Evolutionary conservation across 2,329 filamentous ascomycete species (phyloP), one percentile per base, ranked within the genome.

Genomic region (Cryphonectria japonica): DNA sequence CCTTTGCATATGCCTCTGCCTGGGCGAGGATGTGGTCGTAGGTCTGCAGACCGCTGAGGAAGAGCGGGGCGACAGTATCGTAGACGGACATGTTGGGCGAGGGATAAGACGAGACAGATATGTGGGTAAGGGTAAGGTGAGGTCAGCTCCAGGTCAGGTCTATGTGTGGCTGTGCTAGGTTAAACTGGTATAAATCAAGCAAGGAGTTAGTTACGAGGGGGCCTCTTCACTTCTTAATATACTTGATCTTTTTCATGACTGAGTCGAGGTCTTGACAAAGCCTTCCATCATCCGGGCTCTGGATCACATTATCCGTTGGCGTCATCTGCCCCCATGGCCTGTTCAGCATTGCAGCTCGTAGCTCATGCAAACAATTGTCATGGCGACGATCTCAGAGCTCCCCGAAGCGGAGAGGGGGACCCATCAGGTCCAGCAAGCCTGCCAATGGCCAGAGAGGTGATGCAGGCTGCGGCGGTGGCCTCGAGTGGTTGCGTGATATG

Each of bases 21-120:
- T 76, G 76, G 22, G 72, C 69, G 34, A 80, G 74, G 43, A 80
- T 75, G 65, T 79, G 77, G 43, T 75, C 70, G 37, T 80, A 76
- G 16, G 77, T 77, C 57, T 76, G 72, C 32, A 80, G 76, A n/a
- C 78, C 78, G 39, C 77, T 78, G 52, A 69, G 73, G 69, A 79
- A 77, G 57, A 77, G 75, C 19, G 74, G 70, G 14, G 78, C 65
- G 37, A 77, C 75, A n/a, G 76, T 69, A 54, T 77, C 73, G 68
- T 78, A 78, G 41, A 70, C 67, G n/a, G 77, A 68, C 77, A 78
- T 79, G 41, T 13, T 65, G 64, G 37, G 34, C n/a, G 32, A 9
- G 34, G 59, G 34, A 19, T 9, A 46, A 9, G 22, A 63, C 14
- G 59, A 8, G n/a, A 16, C 22, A 9, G 2, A 34, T 34, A 39